Evolutionary conservation across 2,329 filamentous ascomycete species (phyloP).

Genomic region (Colletotrichum eleusines): DNA sequence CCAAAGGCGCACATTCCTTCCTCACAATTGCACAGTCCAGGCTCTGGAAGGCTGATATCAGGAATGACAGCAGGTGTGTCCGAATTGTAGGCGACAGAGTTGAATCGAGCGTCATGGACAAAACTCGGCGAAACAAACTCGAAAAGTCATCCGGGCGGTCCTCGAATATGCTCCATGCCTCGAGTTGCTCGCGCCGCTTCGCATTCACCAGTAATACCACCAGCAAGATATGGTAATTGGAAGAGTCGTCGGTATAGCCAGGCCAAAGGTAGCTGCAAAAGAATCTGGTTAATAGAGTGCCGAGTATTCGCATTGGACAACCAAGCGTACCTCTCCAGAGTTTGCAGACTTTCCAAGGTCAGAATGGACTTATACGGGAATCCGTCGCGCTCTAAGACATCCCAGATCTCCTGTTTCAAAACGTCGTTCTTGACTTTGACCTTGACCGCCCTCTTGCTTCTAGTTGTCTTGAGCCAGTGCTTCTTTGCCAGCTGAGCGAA

Average conservation of each 20-base stretch:
- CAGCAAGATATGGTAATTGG: constrained; percentile 91
- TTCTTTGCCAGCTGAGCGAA: constrained; percentile 84
- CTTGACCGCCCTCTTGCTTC: constrained; percentile 67
- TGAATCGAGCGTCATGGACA: constrained; percentile 85
- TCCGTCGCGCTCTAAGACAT: constrained; percentile 82
- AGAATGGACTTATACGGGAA: constrained; percentile 84
- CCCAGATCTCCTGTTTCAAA: constrained; percentile 90
- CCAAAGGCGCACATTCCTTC: constrained; percentile 95
- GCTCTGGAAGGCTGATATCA: constrained; percentile 93
- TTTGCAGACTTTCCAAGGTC: constrained; percentile 89
- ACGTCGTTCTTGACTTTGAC: constrained; percentile 85
- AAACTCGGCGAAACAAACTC: constrained; percentile 85
- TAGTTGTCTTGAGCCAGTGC: constrained; percentile 80
- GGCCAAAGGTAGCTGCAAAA: constrained; percentile 87
- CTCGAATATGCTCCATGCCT: constrained; percentile 90
- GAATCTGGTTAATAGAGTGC: constrained; percentile 45
- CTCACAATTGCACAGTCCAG: constrained; percentile 89
- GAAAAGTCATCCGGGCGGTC: constrained; percentile 86
- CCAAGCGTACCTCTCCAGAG: constrained; percentile 78
- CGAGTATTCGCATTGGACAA: background rate
- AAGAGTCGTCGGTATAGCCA: constrained; percentile 87
- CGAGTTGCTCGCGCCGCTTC: constrained; percentile 87
- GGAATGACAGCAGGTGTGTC: constrained; percentile 87
- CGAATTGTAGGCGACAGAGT: constrained; percentile 76
- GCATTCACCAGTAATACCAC: constrained; percentile 88